Evolutionary conservation across 345 rosid species (phyloP), one percentile per base, ranked within the genome.

Genomic region (Eucalyptus marginata): DNA sequence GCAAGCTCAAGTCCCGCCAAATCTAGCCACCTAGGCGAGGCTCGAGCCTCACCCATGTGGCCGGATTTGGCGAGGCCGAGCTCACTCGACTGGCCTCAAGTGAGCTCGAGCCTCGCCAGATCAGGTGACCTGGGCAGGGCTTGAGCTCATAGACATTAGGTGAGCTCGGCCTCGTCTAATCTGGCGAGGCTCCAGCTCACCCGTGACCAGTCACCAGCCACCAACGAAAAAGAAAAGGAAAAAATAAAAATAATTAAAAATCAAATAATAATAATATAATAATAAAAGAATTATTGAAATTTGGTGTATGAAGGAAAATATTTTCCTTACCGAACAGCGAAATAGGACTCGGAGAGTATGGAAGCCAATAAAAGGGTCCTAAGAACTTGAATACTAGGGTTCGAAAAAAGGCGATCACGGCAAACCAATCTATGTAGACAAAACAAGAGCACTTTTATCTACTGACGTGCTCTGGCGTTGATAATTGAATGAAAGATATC

Each of bases 41-140:
- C 54, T 51, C 54, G 4, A 51, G 56, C 56, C 56, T 52, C 10
- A 0, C 56, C 4, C 24, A 18, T 7, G 56, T 7, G 24, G 4
- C 10, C 2, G 0, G 2, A 52, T 18, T 4, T 52, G 0, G 24
- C 0, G 0, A 18, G 24, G 56, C 24, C 1, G 0, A 52, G 54
- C 54, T 51, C 56, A 52, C 56, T 52, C 2, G 0, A 52, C 56
- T 4, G 0, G 0, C 2, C 24, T 52, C 56, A 52, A 52, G 56
- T 3, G 2, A 51, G 56, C 56, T 7, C 1, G 2, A 51, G 56
- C 56, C 56, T 17, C 22, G 22, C 56, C 2, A 52, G 0, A 52
- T 7, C 2, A 17, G 0, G 22, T 9, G 1, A 7, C 9, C 1
- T 17, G 3, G 56, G 7, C 3, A 0, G 8, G 56, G 22, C 56